Base-by-base conservation (phyloP, 306 rosid genomes). In the Cercis canadensis region DNA sequence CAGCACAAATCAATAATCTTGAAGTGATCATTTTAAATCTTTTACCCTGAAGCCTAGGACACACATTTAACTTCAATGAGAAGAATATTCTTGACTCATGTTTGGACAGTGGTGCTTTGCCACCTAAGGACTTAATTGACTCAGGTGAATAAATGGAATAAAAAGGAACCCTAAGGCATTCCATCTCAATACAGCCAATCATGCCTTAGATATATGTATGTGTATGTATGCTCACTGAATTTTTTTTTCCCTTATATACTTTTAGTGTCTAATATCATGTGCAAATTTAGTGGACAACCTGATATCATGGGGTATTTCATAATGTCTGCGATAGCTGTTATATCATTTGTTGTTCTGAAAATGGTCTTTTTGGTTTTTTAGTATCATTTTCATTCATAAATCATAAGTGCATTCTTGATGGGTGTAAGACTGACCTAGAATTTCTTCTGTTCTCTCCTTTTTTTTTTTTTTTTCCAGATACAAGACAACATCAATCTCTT, bases 401-500 rank as follows among this genome's bases (percentile, higher is more conserved):
- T 72, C 14, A 12, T 64, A n/a, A 39, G 50, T 58, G 53, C 46
- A 63, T 63, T 77, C 39, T 47, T 60, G 46, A 32, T 69, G 45
- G 47, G 47, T 54, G 53, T 51, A 46, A 65, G 63, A 34, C 59
- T 79, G 49, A 78, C 60, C 36, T 62, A 12, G 39, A n/a, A n/a
- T 43, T 32, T 3, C 8, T 57, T 66, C 62, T 50, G 37, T 56
- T 59, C 29, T 57, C 55, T 68, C 51, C 56, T 19, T 77, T 70
- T 72, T 75, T 37, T 73, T 19, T 77, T 70, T 72, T 75, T 37
- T 73, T 84, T 79, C 66, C 89, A 93, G 98, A 70, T 93, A 65
- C 96, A 84, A 62, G 98, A 93, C 1, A 93, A 88, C 70, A 46
- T 88, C 77, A 83, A 81, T 72, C 98, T 93, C 76, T 84, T 93